Evolutionary conservation across 2,329 filamentous ascomycete species (phyloP).

Genomic region (Talaromyces sp.): DNA sequence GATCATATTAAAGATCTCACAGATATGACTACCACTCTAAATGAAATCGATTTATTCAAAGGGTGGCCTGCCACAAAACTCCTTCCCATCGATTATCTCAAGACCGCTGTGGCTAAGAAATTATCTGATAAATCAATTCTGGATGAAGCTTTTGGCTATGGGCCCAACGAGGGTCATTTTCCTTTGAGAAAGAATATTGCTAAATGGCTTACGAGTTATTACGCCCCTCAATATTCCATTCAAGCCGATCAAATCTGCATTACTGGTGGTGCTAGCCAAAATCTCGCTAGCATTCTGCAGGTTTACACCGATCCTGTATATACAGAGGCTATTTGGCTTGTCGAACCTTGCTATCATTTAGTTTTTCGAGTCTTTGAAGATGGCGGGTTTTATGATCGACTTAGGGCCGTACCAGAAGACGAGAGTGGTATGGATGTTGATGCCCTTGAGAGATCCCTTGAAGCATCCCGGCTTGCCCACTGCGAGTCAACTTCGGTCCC

Average conservation of each 20-base stretch:
- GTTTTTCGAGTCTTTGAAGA: conserved; percentile 80
- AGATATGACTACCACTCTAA: neutral
- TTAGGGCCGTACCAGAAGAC: conserved; percentile 74
- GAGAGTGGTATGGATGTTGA: conserved; percentile 72
- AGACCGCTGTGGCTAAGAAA: neutral
- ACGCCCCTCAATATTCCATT: conserved; percentile 48
- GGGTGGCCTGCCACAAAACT: neutral
- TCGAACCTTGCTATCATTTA: conserved; percentile 78
- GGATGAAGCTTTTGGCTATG: conserved; percentile 58
- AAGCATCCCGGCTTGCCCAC: neutral
- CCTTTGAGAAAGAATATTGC: conserved; percentile 69
- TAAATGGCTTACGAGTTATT: conserved; percentile 67
- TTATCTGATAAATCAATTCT: neutral
- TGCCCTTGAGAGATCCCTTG: conserved; percentile 48
- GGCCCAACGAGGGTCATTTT: conserved; percentile 71
- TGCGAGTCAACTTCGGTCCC: too few species aligned
- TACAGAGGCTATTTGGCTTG: conserved; percentile 74
- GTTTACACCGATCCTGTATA: conserved; percentile 76
- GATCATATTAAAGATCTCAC: neutral
- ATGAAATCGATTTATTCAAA: neutral
- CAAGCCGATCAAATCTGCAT: conserved; percentile 67
- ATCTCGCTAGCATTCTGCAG: conserved; percentile 71
- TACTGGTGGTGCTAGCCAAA: conserved; percentile 81
- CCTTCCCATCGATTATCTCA: neutral
- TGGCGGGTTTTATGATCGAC: conserved; percentile 66